phyloP scores from a whole-genome alignment of 164 flowering plant species.

The Tetracentron sinense region DNA sequence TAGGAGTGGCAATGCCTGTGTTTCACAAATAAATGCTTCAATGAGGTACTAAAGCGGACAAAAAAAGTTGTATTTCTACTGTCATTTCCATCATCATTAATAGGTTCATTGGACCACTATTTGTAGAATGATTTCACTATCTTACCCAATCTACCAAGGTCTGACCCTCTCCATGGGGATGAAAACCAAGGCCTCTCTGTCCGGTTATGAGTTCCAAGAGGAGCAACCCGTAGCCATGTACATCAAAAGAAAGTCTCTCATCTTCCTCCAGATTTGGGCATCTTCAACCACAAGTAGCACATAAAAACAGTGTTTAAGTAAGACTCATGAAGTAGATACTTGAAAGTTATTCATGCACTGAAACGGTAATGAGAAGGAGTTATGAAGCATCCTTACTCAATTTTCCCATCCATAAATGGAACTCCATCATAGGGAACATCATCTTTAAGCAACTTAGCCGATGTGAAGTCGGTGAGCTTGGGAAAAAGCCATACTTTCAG shows the following conservation, averaged over 20 bases:
- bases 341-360: too few species aligned
- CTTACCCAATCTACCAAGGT: conserved; percentile 36
- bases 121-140: neutral
- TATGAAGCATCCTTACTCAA: conserved; percentile 25
- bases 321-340: neutral
- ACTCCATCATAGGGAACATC: conserved; percentile 5
- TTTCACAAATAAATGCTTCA: neutral
- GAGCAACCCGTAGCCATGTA: conserved; percentile 37
- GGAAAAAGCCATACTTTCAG: conserved; percentile 8
- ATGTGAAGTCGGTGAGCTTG: conserved; percentile 31
- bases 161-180: conserved; percentile 12
- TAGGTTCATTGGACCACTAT: too few species aligned
- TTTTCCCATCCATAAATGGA: conserved; percentile 3
- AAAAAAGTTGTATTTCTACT: too few species aligned
- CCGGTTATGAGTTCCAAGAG: conserved; percentile 47
- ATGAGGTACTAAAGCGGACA: too few species aligned
- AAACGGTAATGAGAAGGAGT: neutral
- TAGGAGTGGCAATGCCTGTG: conserved; percentile 36
- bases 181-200: conserved; percentile 9
- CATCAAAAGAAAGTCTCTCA: conserved; percentile 23
- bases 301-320: too few species aligned
- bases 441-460: conserved; percentile 31
- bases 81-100: too few species aligned
- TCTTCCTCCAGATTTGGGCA: conserved; percentile 13
- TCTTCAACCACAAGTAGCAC: conserved; percentile 19